Evolutionary conservation across 2,329 filamentous ascomycete species (phyloP), one percentile per base, ranked within the genome.

Genomic region (Nemania serpens): DNA sequence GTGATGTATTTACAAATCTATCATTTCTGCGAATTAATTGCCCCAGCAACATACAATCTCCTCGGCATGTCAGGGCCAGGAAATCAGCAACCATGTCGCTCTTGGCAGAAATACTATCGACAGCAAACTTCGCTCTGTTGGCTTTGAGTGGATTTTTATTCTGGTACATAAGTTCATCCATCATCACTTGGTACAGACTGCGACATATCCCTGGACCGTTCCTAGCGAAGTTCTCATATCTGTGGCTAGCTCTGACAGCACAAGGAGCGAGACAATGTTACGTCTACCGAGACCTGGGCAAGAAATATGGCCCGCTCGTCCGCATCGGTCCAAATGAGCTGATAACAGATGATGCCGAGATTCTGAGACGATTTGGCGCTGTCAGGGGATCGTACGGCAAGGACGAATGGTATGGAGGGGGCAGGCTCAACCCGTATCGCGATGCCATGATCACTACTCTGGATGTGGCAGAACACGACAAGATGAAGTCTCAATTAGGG

Each of bases 371-470:
- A 20, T 76, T 80, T 68, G 74, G 71, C 6, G 70, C 69, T 1
- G 77, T 75, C 2, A 73, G 77, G 12, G 75, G 74, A 25, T 58
- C 62, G 5, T 80, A 79, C 59, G 70, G 63, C 2, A 75, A 77
- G 1, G 74, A 74, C 0, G 65, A 64, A 1, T 84, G 81, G 75
- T 84, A 84, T 66, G 73, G 77, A 58, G 79, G 76, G 4, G 75
- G 81, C 58, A 77, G 79, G 13, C 76, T 88, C 61, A 80, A 87
- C 59, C 80, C 82, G 0, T 76, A 80, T n/a, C 74, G 78, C 25
- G 80, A 85, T 63, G 84, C 82, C 59, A 76, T 87, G 58, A 77
- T 86, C 66, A 82, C 76, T 20, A 74, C 78, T 22, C 74, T 75
- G 10, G 76, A 84, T 60, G 76, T 77, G 37, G 72, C 72, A 25